Base-by-base conservation (phyloP, 495 filamentous ascomycete genomes). In the Aspergillus homomorphus region DNA sequence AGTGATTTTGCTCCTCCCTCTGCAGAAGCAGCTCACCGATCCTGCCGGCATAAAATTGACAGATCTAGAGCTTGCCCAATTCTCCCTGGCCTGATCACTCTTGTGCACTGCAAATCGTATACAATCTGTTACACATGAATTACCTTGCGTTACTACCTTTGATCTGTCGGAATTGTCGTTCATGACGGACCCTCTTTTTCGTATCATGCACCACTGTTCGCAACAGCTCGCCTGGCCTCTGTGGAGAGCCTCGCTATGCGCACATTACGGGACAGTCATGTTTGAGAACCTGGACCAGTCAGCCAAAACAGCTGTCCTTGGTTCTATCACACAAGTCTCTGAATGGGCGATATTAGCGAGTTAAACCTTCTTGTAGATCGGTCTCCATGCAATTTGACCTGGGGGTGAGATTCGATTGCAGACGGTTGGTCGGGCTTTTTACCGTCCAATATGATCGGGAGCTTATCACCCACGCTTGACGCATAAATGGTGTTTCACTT, bases 1-100 rank as follows among this genome's bases (percentile, higher is more conserved):
- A 53, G 58, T 60, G 44, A 60, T 60, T 56, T n/a, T 38, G 33
- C 50, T 53, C 14, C 52, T 30, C 22, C 51, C 46, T 12, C 58
- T 60, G 58, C 58, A 56, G 46, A 51, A 52, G 42, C 14, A 60
- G 58, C 41, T 60, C 58, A 52, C 46, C 23, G 58, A 60, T 48
- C 58, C 58, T 56, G 30, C 58, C 58, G 22, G 38, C 58, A 60
- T 60, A 54, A 51, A 46, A 18, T 56, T 46, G 53, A 53, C 52
- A 60, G 41, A 55, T 60, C 58, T 26, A 54, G 38, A 54, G 14
- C 4, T 8, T 19, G 24, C 24, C n/a, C n/a, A n/a, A 18, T 23
- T 50, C 41, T 59, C 30, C 23, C 24, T 42, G 16, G n/a, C n/a
- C n/a, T n/a, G n/a, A n/a, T n/a, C n/a, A n/a, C 44, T 51, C 53